Evolutionary conservation across 352 stramenopile genomes (phyloP).

Genomic region (Pythium apleroticum): DNA sequence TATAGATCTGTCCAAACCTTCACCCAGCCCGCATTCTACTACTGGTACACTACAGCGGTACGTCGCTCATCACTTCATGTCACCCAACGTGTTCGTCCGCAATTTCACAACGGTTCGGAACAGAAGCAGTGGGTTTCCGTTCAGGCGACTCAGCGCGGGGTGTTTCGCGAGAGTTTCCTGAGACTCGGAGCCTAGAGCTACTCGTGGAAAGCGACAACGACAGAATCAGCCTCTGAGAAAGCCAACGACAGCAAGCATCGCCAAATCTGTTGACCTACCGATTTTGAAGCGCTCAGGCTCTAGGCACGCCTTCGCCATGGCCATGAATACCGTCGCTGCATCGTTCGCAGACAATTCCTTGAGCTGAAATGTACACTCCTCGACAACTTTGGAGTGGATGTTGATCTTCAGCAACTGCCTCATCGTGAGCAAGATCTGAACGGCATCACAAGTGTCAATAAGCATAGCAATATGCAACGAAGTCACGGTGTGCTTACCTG

Average conservation of each 20-base stretch:
- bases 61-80: not conserved
- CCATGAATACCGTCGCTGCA: constrained; percentile 47
- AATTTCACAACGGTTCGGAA: constrained; percentile 22
- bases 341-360: constrained; percentile 41
- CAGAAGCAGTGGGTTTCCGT: constrained; percentile 37
- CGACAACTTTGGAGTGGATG: constrained; percentile 18
- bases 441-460: not conserved
- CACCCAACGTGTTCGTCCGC: constrained; percentile 16
- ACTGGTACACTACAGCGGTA: not conserved
- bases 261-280: constrained; percentile 30
- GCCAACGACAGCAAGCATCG: not conserved
- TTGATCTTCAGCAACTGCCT: constrained; percentile 20
- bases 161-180: constrained; percentile 29
- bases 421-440: constrained; percentile 28
- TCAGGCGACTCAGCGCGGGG: constrained; percentile 29
- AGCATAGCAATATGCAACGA: too few species aligned
- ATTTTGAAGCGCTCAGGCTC: constrained; percentile 37
- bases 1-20: constrained; percentile 1
- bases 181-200: constrained; percentile 26
- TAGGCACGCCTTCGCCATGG: constrained; percentile 40
- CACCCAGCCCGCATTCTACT: not conserved
- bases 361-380: constrained; percentile 28
- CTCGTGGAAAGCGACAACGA: constrained; percentile 3
- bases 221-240: not conserved
- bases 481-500: too few species aligned